Evolutionary conservation across 2,329 filamentous ascomycete species (phyloP), one percentile per base, ranked within the genome.

Genomic region (Arthrobotrys entomopaga): DNA sequence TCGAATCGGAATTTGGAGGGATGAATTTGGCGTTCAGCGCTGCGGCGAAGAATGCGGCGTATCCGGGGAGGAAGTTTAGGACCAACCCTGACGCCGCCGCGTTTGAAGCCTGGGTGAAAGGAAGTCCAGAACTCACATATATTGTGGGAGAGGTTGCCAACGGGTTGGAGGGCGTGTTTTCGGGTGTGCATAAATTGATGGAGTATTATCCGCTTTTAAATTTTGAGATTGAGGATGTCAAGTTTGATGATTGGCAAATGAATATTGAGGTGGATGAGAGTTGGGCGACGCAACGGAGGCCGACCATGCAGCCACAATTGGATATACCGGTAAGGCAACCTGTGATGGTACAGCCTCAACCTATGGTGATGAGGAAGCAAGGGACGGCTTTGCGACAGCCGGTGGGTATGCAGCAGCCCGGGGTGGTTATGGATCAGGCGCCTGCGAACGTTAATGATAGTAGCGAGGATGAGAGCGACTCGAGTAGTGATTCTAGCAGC

Each of bases 81-180:
- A 59, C 38, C 10, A 56, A 38, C 13, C 26, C 7, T 3, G 38
- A 53, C 7, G 59, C 67, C 1, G 10, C 7, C 1, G 10, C 29
- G 1, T 72, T 72, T 20, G 59, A 65, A 20, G 8, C 7, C 13
- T 65, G 67, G 67, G 67, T 48, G 11, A 72, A 56, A 50, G 46
- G 49, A n/a, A 43, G 26, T n/a, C 20, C 19, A 0, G 34, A 46
- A 10, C 48, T 52, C 11, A 38, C 42, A 2, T 13, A 56, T 8
- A 59, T 65, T 2, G 54, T 60, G 34, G 16, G 8, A 16, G 26
- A 65, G 16, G 22, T 65, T 5, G 48, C 48, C 0, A 7, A 3
- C 5, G 67, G 13, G 0, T 7, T 72, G 3, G 34, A 60, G 1
- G 10, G 2, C 5, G 22, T 65, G 0, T 58, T 72, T 13, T 19